Evolutionary conservation across 176 grass and related monocot genomes (phyloP), one percentile per base, ranked within the genome.

Genomic region (Musa schizocarpa): DNA sequence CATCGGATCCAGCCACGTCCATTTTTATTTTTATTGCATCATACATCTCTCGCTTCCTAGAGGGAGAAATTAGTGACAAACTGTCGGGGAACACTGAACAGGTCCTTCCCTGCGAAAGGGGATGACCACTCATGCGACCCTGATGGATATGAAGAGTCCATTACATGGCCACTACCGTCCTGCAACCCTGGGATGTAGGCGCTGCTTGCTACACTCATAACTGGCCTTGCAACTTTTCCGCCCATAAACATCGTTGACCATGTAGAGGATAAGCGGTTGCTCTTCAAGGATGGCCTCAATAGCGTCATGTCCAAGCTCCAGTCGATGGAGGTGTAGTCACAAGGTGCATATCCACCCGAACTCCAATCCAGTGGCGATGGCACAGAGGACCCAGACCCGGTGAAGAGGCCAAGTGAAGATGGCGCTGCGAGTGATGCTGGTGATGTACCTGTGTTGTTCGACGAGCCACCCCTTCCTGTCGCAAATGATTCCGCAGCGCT

Each of bases 221-320:
- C 55, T 62, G 81, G 64, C 73, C 80, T 89, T 73, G 85, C 9
- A 13, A 76, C 78, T 86, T 85, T 81, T 50, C 96, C 86, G 0
- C 91, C 91, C 96, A 99, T 89, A 81, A 99, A 99, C 91, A 99
- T 95, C 69, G 96, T 99, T 23, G 96, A 95, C 96, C 96, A 99
- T 68, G 96, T 99, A 62, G 94, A 88, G 0, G 91, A 89, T 73
- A 89, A 74, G 75, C 78, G 63, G 8, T 92, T 81, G 57, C 81
- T 86, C 79, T 83, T 87, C 69, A 67, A 71, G 26, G 86, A 78
- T 13, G 86, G 77, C 74, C 89, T 92, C 79, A 99, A 81, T 26
- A 96, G 83, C 6, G 87, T 83, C 73, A 82, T 64, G 79, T 92
- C 93, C 17, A 96, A 65, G 65, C 89, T 96, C 93, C 93, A 96